Conservation (phyloP, 352 stramenopile genomes). For the Peronospora belbahrii region DNA sequence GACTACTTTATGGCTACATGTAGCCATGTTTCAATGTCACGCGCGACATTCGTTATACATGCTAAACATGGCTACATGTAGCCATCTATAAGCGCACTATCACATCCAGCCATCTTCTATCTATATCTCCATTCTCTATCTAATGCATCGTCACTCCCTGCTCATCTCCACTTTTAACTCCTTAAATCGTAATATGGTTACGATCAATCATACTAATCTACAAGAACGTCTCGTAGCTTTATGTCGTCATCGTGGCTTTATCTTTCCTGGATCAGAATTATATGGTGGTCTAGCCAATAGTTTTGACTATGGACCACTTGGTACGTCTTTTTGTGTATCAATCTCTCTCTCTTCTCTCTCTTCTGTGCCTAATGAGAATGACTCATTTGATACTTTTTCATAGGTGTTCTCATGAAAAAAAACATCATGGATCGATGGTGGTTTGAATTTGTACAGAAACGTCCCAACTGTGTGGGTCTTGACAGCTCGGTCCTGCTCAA, state of each 20-base stretch:
- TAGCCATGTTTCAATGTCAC: too few species aligned
- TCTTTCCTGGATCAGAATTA: conserved; percentile 93
- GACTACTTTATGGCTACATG: not conserved
- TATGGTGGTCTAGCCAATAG: conserved; percentile 96
- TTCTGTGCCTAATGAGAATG: not conserved
- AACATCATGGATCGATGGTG: conserved; percentile 97
- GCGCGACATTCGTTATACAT: too few species aligned
- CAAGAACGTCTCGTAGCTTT: conserved; percentile 75
- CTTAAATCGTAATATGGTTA: conserved; percentile 29
- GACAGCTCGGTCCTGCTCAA: conserved; percentile 95
- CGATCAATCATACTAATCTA: conserved; percentile 23
- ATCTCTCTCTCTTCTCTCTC: not conserved
- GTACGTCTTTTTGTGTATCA: conserved; percentile 12
- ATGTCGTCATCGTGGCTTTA: conserved; percentile 88
- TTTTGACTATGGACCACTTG: conserved; percentile 95
- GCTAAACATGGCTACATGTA: not conserved
- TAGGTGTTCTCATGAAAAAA: conserved; percentile 92
- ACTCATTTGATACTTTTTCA: conserved; percentile 1
- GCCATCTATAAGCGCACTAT: not conserved
- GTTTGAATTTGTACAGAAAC: conserved; percentile 91
- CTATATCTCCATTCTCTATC: too few species aligned
- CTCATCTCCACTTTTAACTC: not conserved
- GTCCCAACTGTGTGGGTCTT: conserved; percentile 92
- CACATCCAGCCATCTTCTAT: not conserved
- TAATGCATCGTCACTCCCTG: conserved; percentile 4